Evolutionary conservation across 495 filamentous ascomycete species (phyloP), one percentile per base, ranked within the genome.

Genomic region (Lentithecium fluviatile): DNA sequence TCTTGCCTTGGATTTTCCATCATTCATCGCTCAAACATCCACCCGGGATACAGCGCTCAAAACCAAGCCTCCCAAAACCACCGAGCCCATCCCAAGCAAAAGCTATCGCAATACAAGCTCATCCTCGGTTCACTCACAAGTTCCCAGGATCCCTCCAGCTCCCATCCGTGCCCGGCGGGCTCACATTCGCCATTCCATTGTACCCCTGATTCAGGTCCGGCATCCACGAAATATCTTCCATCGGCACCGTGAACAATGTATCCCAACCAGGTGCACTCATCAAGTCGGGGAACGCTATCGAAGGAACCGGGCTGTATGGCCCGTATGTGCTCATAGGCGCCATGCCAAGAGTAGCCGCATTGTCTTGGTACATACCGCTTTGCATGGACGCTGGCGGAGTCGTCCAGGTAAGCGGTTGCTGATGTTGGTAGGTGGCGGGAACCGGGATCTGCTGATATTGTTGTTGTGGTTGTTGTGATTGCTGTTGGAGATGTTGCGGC

Each of bases 191-290:
- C 36, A 45, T 34, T 5, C 51, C 46, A 17, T 57, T 21, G 38
- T 57, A 57, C 13, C 17, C 32, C n/a, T n/a, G 24, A 7, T 12
- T 11, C 12, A 52, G 8, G 13, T 63, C 60, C 12, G 52, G 25
- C 2, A 45, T 6, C 52, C 52, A 63, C 2, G 45, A 12, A 2
- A 40, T 34, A 6, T 63, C 43, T 40, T 57, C 52, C 60, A 63
- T 63, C 23, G 60, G 60, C 8, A 63, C 47, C 10, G 45, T 34
- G 37, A 63, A 63, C 12, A 45, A 45, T 36, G 43, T 57, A 34
- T 63, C 60, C 60, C 60, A 57, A 10, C 60, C 52, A 17, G 60
- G 60, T 11, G 60, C 60, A 17, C 23, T 37, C 52, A 57, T 63
- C 23, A 63, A 26, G n/a, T 63, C 60, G 8, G 46, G 46, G 21